Evolutionary conservation across 768 basidiomycete species (phyloP).

Genomic region (Rossbeevera mucosa): DNA sequence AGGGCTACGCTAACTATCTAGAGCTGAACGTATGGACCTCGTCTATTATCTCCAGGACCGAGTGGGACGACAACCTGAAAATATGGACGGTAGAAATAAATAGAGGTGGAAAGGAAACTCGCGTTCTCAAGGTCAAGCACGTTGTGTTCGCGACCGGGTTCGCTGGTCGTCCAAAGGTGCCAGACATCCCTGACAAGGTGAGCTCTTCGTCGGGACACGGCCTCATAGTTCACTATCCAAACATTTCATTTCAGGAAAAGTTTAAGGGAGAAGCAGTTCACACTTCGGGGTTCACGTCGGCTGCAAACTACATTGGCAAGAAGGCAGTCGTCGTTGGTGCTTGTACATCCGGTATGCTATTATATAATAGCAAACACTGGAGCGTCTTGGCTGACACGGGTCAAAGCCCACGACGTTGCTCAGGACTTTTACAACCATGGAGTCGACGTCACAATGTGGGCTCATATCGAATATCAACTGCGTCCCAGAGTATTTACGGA

Average conservation of each 20-base stretch:
- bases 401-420: conserved; percentile 35
- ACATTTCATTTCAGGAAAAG: conserved; percentile 28
- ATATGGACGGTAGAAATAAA: conserved; percentile 45
- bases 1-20: conserved; percentile 53
- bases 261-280: conserved; percentile 56
- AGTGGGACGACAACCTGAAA: conserved; percentile 34
- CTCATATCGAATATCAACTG: not conserved
- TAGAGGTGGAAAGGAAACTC: conserved; percentile 31
- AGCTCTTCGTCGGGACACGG: not conserved
- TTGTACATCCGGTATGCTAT: conserved; percentile 50
- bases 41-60: conserved; percentile 36
- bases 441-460: conserved; percentile 29
- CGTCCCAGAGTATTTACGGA: not conserved
- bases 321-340: conserved; percentile 66
- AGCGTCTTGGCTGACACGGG: conserved; percentile 7
- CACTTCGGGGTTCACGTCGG: conserved; percentile 46
- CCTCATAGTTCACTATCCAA: not conserved
- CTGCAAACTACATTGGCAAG: conserved; percentile 51
- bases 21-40: conserved; percentile 65
- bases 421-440: conserved; percentile 32
- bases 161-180: conserved; percentile 41
- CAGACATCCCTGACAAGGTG: conserved; percentile 42
- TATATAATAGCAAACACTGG: not conserved
- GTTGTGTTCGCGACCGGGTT: conserved; percentile 56
- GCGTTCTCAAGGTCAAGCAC: conserved; percentile 41